phyloP scores from a whole-genome alignment of 1,284 basidiomycete species.

The Tranzscheliella williamsii region DNA sequence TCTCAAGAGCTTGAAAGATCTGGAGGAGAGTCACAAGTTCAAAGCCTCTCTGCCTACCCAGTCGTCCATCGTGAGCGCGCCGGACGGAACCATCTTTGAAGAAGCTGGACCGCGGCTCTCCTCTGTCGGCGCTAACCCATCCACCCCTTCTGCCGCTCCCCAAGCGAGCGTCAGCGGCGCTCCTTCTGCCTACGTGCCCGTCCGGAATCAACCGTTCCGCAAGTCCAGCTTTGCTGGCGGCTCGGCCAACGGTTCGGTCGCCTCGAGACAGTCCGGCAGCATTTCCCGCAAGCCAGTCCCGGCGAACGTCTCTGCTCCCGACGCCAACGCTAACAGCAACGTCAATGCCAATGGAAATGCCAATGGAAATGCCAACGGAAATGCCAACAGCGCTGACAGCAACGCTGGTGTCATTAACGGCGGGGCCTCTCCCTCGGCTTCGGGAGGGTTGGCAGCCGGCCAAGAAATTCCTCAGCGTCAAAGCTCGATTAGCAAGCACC shows the following conservation, averaged over 20 bases:
- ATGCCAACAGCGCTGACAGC: too few species aligned
- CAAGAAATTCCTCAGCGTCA: conserved; percentile 32
- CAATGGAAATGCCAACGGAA: too few species aligned
- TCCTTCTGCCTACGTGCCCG: conserved; percentile 12
- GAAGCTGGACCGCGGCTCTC: conserved; percentile 22
- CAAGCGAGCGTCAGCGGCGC: too few species aligned
- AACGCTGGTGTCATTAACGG: background rate
- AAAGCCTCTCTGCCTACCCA: conserved; percentile 29
- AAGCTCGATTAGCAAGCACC: conserved; percentile 24
- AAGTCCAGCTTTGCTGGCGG: conserved; percentile 19
- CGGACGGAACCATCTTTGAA: conserved; percentile 34
- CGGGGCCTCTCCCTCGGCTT: background rate
- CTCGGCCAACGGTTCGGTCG: conserved; percentile 1
- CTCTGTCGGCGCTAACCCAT: background rate
- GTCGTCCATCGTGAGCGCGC: conserved; percentile 8
- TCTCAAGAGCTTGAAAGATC: conserved; percentile 43
- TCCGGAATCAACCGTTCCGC: conserved; percentile 41
- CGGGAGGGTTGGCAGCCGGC: background rate
- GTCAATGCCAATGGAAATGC: too few species aligned
- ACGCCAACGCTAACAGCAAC: too few species aligned
- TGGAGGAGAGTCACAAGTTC: conserved; percentile 47
- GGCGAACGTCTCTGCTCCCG: background rate
- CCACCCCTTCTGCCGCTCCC: background rate
- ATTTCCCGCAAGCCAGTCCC: conserved; percentile 17
- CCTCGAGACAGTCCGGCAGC: conserved; percentile 10